phyloP scores from a whole-genome alignment of 176 grass and related monocot species.

The Themeda triandra region DNA sequence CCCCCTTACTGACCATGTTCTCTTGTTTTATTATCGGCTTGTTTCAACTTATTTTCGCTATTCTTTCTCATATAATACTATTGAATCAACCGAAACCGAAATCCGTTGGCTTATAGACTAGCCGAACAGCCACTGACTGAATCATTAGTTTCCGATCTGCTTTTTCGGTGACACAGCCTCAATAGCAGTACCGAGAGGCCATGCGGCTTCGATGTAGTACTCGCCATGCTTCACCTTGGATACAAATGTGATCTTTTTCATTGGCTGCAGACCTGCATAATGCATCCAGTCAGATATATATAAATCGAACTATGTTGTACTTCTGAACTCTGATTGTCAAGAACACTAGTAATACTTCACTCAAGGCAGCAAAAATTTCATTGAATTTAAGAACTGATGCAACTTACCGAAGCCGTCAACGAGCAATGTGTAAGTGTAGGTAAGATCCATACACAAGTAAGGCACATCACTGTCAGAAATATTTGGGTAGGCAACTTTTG shows the following conservation, averaged over 20 bases:
- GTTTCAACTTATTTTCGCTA: too few species aligned
- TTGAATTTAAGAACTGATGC: not conserved
- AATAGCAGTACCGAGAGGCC: constrained; percentile 19
- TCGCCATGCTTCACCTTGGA: constrained; percentile 15
- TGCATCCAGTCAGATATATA: not conserved
- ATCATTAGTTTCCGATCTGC: not conserved
- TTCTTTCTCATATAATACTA: too few species aligned
- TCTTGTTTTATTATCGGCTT: too few species aligned
- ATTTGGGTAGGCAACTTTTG: not conserved
- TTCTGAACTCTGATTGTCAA: not conserved
- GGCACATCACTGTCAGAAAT: not conserved
- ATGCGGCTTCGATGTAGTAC: constrained; percentile 9
- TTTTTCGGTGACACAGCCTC: not conserved
- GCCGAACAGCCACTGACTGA: too few species aligned
- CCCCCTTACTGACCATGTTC: too few species aligned
- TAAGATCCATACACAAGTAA: constrained; percentile 13
- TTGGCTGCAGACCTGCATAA: not conserved
- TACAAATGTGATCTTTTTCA: constrained; percentile 7
- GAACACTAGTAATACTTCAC: not conserved
- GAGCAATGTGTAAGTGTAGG: not conserved
- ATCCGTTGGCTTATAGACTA: too few species aligned
- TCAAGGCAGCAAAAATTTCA: not conserved
- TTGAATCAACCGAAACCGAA: too few species aligned
- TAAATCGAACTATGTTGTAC: not conserved
- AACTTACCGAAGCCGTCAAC: not conserved